Conservation (phyloP, 495 filamentous ascomycete species). For the Cercophora scortea region DNA sequence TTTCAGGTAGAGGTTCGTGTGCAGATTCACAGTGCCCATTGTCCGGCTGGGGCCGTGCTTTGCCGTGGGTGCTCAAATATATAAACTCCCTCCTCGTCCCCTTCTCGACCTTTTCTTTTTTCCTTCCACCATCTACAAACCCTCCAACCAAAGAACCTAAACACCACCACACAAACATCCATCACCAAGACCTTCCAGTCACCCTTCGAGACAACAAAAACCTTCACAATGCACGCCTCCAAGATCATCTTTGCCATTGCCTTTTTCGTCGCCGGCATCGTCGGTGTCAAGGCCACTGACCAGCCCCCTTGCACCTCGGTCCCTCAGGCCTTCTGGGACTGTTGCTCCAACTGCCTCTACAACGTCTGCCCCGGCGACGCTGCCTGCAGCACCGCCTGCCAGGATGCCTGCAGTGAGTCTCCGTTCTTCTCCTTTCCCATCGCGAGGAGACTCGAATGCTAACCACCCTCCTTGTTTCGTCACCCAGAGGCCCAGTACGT, state of each 20-base stretch:
- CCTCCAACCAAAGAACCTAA: too few species aligned
- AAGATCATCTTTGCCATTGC: not conserved
- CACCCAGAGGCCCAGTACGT: not conserved
- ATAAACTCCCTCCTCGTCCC: too few species aligned
- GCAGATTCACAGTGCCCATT: too few species aligned
- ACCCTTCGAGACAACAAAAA: too few species aligned
- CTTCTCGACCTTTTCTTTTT: too few species aligned
- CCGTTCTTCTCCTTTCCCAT: not conserved
- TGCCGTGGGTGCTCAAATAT: too few species aligned
- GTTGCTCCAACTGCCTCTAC: slow-evolving; percentile 7
- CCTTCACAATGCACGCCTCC: not conserved
- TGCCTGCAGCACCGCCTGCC: not conserved
- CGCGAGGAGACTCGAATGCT: not conserved
- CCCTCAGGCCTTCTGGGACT: not conserved
- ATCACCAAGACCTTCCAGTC: not conserved
- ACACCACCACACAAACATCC: too few species aligned
- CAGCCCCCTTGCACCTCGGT: not conserved
- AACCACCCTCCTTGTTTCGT: not conserved
- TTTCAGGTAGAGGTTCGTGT: too few species aligned
- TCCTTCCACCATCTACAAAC: too few species aligned
- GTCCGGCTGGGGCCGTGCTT: too few species aligned
- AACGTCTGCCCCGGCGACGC: not conserved
- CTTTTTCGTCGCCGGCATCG: not conserved
- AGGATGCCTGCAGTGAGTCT: not conserved
- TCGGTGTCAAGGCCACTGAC: not conserved